A percentile compares a stretch with the other conserved stretches of the same genome.
These are phyloP conservation scores for Hansenula anomala DNA, from an alignment of 1,139 yeast species.

Conservation along the genomic window DNA sequence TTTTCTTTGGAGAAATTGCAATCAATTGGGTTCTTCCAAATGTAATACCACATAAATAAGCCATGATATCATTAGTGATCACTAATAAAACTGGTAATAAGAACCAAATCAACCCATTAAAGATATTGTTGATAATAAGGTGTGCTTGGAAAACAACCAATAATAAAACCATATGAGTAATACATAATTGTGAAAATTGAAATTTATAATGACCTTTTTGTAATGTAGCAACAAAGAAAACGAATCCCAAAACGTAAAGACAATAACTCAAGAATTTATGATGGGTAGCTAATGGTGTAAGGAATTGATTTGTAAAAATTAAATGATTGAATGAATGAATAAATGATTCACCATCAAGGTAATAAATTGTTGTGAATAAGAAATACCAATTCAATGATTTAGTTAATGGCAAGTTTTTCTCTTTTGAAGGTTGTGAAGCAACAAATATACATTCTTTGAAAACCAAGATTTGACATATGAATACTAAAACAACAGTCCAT, in stretches of 20 bases:
- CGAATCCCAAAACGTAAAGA: constrained; percentile 82
- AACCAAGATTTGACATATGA: constrained; percentile 72
- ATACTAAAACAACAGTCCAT: constrained; percentile 68
- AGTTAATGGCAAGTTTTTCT: constrained; percentile 78
- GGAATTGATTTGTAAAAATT: constrained; percentile 35
- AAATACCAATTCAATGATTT: constrained; percentile 89
- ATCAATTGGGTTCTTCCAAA: constrained; percentile 92
- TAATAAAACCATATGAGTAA: constrained; percentile 90
- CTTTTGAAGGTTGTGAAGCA: constrained; percentile 78
- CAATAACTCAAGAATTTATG: constrained; percentile 84
- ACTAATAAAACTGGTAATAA: constrained; percentile 88
- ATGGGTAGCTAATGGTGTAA: constrained; percentile 48
- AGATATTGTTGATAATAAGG: constrained; percentile 82
- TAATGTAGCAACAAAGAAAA: constrained; percentile 83
- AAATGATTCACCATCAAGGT: constrained; percentile 81
- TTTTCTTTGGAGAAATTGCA: constrained; percentile 92
- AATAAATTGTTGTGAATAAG: constrained; percentile 75
- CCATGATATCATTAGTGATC: constrained; percentile 91
- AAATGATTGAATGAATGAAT: constrained; percentile 47
- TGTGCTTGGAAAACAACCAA: constrained; percentile 93
- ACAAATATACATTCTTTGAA: constrained; percentile 90
- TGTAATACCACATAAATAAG: constrained; percentile 94
- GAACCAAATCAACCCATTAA: constrained; percentile 93
- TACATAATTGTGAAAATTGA: constrained; percentile 91
- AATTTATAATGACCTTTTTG: constrained; percentile 86